A percentile compares a stretch with the other conserved stretches of the same genome.
Conservation (phyloP, 176 grass and related monocot species). For the Guadua angustifolia region DNA sequence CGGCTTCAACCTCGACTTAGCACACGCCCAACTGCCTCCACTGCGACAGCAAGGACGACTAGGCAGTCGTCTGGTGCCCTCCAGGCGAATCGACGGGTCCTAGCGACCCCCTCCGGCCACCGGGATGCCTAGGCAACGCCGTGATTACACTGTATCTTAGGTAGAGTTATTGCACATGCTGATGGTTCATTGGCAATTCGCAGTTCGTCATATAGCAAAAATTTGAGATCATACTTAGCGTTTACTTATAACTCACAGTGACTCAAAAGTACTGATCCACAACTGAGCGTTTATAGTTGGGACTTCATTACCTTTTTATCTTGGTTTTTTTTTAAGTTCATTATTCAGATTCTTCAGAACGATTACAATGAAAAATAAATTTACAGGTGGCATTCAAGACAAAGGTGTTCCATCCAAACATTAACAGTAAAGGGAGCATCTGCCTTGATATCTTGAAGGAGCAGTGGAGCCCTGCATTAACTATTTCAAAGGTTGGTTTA, state of each 20-base stretch:
- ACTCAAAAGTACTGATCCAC: neutral
- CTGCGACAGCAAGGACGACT: no score
- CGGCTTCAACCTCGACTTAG: no score
- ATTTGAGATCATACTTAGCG: neutral
- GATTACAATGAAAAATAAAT: neutral
- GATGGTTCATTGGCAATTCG: neutral
- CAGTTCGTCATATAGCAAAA: neutral
- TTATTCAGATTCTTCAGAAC: neutral
- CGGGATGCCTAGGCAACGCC: no score
- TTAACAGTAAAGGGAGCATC: slow-evolving; percentile 69
- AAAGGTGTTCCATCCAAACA: slow-evolving; percentile 71
- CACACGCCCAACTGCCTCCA: no score
- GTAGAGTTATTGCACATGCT: neutral
- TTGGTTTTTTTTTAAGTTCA: neutral
- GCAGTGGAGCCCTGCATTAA: slow-evolving; percentile 9
- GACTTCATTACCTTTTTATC: neutral
- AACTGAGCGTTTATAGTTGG: neutral
- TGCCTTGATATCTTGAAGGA: slow-evolving; percentile 72
- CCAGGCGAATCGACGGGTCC: no score
- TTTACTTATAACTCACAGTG: neutral
- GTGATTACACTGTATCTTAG: no score
- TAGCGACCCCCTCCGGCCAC: no score
- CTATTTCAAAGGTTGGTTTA: slow-evolving; percentile 47
- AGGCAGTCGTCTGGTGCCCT: no score
- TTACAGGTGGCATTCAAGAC: slow-evolving; percentile 42